Conservation (phyloP, 345 rosid species). For the Erodium maritimum region DNA sequence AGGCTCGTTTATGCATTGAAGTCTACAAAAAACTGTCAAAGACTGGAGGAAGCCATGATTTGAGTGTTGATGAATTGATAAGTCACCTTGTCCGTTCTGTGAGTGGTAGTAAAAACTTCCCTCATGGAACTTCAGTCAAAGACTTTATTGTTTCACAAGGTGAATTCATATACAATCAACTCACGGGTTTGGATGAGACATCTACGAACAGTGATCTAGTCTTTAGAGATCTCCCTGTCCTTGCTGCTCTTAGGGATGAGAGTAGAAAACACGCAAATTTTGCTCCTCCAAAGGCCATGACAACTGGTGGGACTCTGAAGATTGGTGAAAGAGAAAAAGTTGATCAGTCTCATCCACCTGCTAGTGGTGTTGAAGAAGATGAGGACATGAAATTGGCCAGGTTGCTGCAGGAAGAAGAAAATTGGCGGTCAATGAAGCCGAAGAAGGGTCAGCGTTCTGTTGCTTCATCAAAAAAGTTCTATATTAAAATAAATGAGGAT, state of each 20-base stretch:
- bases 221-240: constrained; percentile 39
- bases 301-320: constrained; percentile 23
- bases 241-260: constrained; percentile 44
- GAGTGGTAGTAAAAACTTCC: constrained; percentile 37
- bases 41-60: constrained; percentile 47
- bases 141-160: constrained; percentile 59
- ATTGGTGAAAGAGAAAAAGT: constrained; percentile 22
- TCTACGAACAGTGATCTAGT: constrained; percentile 27
- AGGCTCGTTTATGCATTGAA: constrained; percentile 48
- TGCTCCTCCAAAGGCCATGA: constrained; percentile 9
- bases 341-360: constrained; percentile 13
- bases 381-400: constrained; percentile 50
- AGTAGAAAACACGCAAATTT: constrained; percentile 18
- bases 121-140: constrained; percentile 25
- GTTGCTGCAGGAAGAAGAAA: constrained; percentile 63
- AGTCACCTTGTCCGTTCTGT: constrained; percentile 48
- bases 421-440: constrained; percentile 45
- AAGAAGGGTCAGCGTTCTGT: constrained; percentile 29
- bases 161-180: constrained; percentile 55
- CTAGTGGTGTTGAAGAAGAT: constrained; percentile 37
- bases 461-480: constrained; percentile 34
- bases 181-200: constrained; percentile 51
- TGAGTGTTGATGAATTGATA: constrained; percentile 52
- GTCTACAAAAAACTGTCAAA: constrained; percentile 48
- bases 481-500: constrained; percentile 73